Evolutionary conservation across 768 basidiomycete genomes (phyloP).

Genomic region (Boletus tylopilopsis): DNA sequence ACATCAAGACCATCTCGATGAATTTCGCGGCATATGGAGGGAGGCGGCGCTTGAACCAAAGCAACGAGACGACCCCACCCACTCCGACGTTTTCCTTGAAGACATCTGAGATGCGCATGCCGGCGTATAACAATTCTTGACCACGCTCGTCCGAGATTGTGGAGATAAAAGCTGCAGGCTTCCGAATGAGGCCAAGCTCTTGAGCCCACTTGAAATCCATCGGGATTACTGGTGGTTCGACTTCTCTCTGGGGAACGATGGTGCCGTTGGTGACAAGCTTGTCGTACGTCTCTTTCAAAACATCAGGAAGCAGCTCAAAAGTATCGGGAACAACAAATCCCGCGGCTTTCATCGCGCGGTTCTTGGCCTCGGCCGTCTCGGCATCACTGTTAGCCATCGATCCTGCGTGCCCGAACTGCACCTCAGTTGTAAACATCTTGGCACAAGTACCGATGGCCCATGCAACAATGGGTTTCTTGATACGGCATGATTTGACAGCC

Average conservation of each 20-base stretch:
- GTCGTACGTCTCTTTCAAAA: slow-evolving; percentile 83
- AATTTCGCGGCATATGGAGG: slow-evolving; percentile 96
- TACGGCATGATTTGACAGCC: slow-evolving; percentile 87
- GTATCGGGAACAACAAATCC: slow-evolving; percentile 97
- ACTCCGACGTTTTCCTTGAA: slow-evolving; percentile 97
- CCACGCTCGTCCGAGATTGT: slow-evolving; percentile 99
- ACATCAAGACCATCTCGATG: slow-evolving; percentile 99
- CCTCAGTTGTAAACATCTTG: slow-evolving; percentile 99
- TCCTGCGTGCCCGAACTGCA: slow-evolving; percentile 99
- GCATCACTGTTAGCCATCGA: slow-evolving; percentile 96
- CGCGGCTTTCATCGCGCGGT: slow-evolving; percentile 88
- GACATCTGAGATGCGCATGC: slow-evolving; percentile 98
- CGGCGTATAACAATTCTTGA: slow-evolving; percentile 96
- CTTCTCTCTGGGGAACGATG: slow-evolving; percentile 70
- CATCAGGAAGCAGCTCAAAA: slow-evolving; percentile 91
- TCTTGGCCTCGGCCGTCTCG: slow-evolving; percentile 99
- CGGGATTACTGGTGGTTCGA: slow-evolving; percentile 93
- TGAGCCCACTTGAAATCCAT: slow-evolving; percentile 99
- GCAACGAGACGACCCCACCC: slow-evolving; percentile 91
- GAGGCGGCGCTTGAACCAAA: slow-evolving; percentile 97
- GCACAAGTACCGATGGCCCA: slow-evolving; percentile 99
- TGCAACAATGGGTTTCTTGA: slow-evolving; percentile 98
- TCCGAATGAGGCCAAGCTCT: slow-evolving; percentile 96
- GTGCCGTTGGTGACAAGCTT: slow-evolving; percentile 65
- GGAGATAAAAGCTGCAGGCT: slow-evolving; percentile 98